These are phyloP conservation scores for Oryza officinalis DNA, from an alignment of 176 grass and related monocot genomes.

Conservation along the genomic window DNA sequence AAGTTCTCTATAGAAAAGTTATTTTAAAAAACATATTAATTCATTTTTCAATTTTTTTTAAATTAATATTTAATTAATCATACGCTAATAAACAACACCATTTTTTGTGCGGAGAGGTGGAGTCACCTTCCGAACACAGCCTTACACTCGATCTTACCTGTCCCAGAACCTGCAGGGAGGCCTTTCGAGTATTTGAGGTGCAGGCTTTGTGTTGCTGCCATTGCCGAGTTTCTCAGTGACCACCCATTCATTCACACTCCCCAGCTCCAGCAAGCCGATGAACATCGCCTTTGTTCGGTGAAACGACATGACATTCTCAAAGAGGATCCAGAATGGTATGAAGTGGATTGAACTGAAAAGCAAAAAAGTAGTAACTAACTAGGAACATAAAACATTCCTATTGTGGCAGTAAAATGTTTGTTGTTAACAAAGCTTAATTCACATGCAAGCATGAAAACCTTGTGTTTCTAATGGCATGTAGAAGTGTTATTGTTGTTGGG, in stretches of 20 bases:
- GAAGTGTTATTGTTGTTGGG: conserved; percentile 84
- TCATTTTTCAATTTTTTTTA: too few relatives aligned
- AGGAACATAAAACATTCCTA: conserved; percentile 17
- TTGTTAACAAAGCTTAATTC: conserved; percentile 5
- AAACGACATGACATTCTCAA: conserved; percentile 98
- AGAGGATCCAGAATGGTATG: conserved; percentile 96
- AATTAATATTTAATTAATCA: too few relatives aligned
- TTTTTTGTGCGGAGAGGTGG: too few relatives aligned
- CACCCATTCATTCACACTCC: conserved; percentile 87
- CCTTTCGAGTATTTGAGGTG: conserved; percentile 61
- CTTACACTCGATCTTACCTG: conserved; percentile 48
- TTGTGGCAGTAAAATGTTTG: background rate
- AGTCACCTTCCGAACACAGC: too few relatives aligned
- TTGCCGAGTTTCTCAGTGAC: conserved; percentile 91
- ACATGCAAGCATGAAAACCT: conserved; percentile 50
- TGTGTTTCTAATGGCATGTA: conserved; percentile 77
- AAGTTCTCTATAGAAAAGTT: too few relatives aligned
- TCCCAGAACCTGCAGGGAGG: conserved; percentile 56
- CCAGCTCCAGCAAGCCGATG: conserved; percentile 82
- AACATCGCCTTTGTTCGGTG: conserved; percentile 82
- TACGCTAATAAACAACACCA: too few relatives aligned
- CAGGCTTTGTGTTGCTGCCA: conserved; percentile 32
- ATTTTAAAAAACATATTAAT: too few relatives aligned
- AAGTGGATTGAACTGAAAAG: conserved; percentile 67
- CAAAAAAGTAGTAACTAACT: conserved; percentile 34